A percentile compares a stretch with the other conserved stretches of the same genome.
Evolutionary conservation across 768 basidiomycete genomes (phyloP).

Genomic region (Mycena leptocephala): DNA sequence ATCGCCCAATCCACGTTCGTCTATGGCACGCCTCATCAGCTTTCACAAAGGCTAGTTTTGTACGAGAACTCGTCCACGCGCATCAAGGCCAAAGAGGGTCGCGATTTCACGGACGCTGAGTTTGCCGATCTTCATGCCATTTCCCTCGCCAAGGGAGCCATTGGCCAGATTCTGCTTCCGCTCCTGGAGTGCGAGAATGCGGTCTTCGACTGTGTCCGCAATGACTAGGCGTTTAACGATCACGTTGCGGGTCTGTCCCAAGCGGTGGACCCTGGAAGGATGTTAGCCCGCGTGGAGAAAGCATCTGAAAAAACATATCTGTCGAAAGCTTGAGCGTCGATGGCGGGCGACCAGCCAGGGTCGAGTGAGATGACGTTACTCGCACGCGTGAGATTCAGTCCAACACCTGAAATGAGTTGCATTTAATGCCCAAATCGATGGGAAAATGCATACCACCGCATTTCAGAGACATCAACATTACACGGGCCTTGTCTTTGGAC

Average conservation of each 20-base stretch:
- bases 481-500: slow-evolving; percentile 68
- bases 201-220: slow-evolving; percentile 73
- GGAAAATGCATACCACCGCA: slow-evolving; percentile 77
- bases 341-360: slow-evolving; percentile 76
- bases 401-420: too few species aligned
- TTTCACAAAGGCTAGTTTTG: too few species aligned
- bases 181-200: slow-evolving; percentile 76
- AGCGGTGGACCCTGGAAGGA: slow-evolving; percentile 57
- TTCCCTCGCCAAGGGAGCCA: slow-evolving; percentile 75
- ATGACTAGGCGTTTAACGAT: slow-evolving; percentile 73
- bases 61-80: slow-evolving; percentile 50
- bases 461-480: slow-evolving; percentile 78
- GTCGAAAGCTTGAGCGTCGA: slow-evolving; percentile 55
- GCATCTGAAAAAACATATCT: neutral
- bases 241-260: slow-evolving; percentile 71
- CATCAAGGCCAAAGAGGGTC: slow-evolving; percentile 63
- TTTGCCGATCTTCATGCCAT: slow-evolving; percentile 71
- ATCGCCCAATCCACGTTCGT: too few species aligned
- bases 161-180: slow-evolving; percentile 77
- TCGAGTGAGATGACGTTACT: slow-evolving; percentile 78
- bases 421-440: too few species aligned
- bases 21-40: too few species aligned
- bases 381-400: slow-evolving; percentile 74
- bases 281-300: neutral
- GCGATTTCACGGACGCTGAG: slow-evolving; percentile 68